Percentiles rank a stretch among this genome's conserved stretches.
Evolutionary conservation across 2,329 filamentous ascomycete species (phyloP).

Genomic region (Coniella lustricola): DNA sequence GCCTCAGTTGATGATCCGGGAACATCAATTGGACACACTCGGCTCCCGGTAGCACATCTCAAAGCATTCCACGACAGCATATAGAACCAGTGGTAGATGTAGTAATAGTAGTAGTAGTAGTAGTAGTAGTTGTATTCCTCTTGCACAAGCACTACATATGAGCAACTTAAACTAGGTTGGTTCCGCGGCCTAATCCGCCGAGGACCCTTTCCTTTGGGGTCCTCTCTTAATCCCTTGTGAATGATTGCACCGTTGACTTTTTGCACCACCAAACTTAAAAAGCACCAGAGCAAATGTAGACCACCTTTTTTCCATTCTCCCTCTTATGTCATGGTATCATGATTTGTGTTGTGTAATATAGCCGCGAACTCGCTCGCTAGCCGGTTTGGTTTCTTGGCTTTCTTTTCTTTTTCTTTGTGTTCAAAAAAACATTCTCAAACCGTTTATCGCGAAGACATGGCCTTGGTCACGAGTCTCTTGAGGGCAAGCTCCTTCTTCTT

Average conservation of each 20-base stretch:
- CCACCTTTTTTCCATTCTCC: slow-evolving; percentile 2
- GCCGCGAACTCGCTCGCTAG: not conserved
- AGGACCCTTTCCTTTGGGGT: slow-evolving; percentile 1
- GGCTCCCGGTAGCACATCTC: too few species aligned
- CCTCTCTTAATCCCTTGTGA: slow-evolving; percentile 1
- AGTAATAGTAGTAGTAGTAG: too few species aligned
- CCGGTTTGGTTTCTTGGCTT: too few species aligned
- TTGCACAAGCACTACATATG: too few species aligned
- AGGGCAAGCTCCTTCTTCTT: slow-evolving; percentile 99
- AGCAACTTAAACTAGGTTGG: too few species aligned
- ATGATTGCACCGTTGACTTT: slow-evolving; percentile 6
- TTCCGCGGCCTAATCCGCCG: not conserved
- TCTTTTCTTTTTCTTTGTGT: too few species aligned
- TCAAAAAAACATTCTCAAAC: not conserved
- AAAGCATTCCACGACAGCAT: too few species aligned
- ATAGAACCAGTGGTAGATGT: too few species aligned
- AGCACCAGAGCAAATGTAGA: too few species aligned
- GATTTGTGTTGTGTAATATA: slow-evolving; percentile 6
- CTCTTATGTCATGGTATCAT: slow-evolving; percentile 14
- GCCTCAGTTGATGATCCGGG: too few species aligned
- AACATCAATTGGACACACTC: too few species aligned
- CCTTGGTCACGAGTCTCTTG: slow-evolving; percentile 98
- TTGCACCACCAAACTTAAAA: slow-evolving; percentile 3
- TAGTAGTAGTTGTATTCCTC: too few species aligned
- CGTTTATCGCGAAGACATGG: slow-evolving; percentile 80